A percentile compares a stretch with the other conserved stretches of the same genome.
Evolutionary conservation across 495 filamentous ascomycete genomes (phyloP).

Genomic region (Aspergillus cavernicola): DNA sequence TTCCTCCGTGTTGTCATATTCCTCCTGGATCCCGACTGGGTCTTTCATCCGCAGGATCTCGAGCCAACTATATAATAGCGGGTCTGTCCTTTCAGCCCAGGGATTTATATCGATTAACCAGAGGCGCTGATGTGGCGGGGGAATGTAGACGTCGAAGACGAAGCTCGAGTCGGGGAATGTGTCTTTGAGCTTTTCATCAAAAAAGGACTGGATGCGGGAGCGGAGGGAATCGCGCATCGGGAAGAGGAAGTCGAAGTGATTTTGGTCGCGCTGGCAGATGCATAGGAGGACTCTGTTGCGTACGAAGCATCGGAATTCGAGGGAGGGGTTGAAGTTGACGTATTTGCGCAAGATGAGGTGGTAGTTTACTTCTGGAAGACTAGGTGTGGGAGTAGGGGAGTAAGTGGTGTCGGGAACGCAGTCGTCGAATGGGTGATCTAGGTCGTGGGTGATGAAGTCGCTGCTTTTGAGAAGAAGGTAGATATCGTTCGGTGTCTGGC

Average conservation of each 20-base stretch:
- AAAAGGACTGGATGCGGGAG: constrained; percentile 64
- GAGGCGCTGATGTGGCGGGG: constrained; percentile 69
- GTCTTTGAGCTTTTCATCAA: constrained; percentile 63
- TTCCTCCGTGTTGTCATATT: constrained; percentile 25
- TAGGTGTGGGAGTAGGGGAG: constrained; percentile 8
- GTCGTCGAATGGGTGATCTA: constrained; percentile 88
- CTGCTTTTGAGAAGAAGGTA: constrained; percentile 91
- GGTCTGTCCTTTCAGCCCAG: constrained; percentile 87
- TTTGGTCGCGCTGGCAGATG: constrained; percentile 84
- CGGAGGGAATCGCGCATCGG: constrained; percentile 59
- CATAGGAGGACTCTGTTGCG: constrained; percentile 72
- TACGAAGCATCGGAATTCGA: constrained; percentile 96
- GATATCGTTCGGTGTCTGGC: constrained; percentile 79
- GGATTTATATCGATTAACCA: constrained; percentile 94
- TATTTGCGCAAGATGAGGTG: constrained; percentile 79
- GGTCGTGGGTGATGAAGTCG: constrained; percentile 89
- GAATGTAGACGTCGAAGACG: constrained; percentile 87
- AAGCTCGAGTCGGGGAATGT: constrained; percentile 83
- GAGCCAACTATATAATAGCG: constrained; percentile 83
- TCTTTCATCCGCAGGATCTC: constrained; percentile 74
- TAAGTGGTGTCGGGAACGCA: constrained; percentile 47
- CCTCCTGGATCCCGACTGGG: constrained; percentile 37
- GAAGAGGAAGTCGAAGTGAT: constrained; percentile 81
- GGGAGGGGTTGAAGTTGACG: constrained; percentile 78
- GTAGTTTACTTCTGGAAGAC: constrained; percentile 50